Base-by-base conservation (phyloP, 2,329 filamentous ascomycete genomes). In the Magnaporthiopsis rhizophila region DNA sequence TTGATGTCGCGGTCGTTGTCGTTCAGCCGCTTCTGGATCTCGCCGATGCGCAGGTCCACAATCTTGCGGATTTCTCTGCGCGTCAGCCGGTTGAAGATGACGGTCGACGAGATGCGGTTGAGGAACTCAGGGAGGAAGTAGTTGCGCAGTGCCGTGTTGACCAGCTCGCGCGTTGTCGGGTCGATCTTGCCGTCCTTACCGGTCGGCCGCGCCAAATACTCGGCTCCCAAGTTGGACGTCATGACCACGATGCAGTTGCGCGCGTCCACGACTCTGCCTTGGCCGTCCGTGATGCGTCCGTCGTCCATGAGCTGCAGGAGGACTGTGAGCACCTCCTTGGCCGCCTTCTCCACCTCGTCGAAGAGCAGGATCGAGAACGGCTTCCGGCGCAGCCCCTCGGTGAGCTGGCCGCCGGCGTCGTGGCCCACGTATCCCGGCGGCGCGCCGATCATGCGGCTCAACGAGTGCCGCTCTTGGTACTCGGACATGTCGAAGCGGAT, bases 401-500 rank as follows among this genome's bases (percentile, higher is more conserved):
- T 99, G 64, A 99, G 86, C 75, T 99, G 95, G 63, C 95, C 95
- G 70, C 95, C 95, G 38, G 95, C 87, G 72, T 99, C 95, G 74
- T 99, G 94, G 21, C 95, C 95, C 66, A 99, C 93, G 70, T 99
- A 99, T 68, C 95, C 95, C 5, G 95, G 95, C 26, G 95, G 95
- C 26, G 95, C 93, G 74, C 95, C 95, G 70, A 99, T 99, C 92
- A 99, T 97, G 66, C 95, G 88, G 74, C 92, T 96, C 18, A 99
- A 85, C 0, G 94, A 90, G 75, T 99, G 95, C 6, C 94, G 89
- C 78, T 99, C 95, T 77, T 99, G 96, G 77, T 99, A 99, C 77
- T 99, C 95, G 6, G 94, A 98, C 95, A 99, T 99, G 75, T 99
- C 95, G 79, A 99, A 96, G 56, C 95, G 90, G 71, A 99, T 97